Base-by-base conservation (phyloP, 495 filamentous ascomycete species). In the Neurospora sp. region DNA sequence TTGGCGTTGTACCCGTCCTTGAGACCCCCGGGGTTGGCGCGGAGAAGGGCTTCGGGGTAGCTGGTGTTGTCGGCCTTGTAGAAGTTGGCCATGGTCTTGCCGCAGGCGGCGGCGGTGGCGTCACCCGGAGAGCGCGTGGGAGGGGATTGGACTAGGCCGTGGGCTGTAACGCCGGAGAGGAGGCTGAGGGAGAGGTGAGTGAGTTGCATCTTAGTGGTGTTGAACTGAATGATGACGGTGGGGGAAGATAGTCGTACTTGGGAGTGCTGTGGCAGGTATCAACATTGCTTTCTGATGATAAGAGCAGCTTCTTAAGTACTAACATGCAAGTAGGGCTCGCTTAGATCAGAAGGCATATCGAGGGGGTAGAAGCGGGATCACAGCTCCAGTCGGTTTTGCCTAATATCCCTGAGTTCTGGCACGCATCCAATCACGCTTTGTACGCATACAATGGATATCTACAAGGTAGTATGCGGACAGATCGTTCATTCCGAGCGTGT, bases 11-110 rank as follows among this genome's bases (percentile, higher is more conserved):
- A 91, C 77, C 88, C 88, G 71, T 80, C 77, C 79, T 88, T 88
- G 72, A 79, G 74, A n/a, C 79, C 81, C 59, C 84, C n/a, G 0
- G 79, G 78, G 72, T 81, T 88, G 31, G 87, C 83, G 75, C 91
- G 87, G n/a, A 90, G 83, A 48, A 90, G 84, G 13, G 87, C 88
- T 77, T 93, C 90, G 24, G 92, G 84, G 82, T 92, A 92, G 70
- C 88, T 89, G 72, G 90, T 90, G 80, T 88, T 86, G 85, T 92
- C 90, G 37, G 85, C 78, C 69, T 81, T 77, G 81, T 92, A 88
- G 81, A 89, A 89, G 78, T 84, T 82, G 72, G 85, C 84, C 76
- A 91, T 86, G 75, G 90, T 87, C 72, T 84, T 80, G 62, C 91
- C 90, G 78, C 91, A 93, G 38, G 86, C 87, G 2, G 87, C 81